These are phyloP conservation scores for Phytophthora constricta DNA, from an alignment of 352 stramenopile species.

Conservation along the genomic window DNA sequence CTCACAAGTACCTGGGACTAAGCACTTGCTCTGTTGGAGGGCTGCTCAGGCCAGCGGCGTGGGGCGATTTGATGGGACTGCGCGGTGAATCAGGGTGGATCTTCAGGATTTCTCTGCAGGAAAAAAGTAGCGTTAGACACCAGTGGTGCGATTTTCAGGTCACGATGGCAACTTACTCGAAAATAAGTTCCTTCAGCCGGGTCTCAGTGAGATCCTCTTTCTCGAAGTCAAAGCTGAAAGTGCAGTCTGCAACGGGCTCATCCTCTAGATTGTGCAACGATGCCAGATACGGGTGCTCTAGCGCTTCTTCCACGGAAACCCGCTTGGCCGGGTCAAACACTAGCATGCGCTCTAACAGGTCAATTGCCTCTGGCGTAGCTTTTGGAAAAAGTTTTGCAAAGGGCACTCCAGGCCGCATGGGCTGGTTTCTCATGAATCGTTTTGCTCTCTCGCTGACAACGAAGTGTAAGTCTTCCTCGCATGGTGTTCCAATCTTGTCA, in stretches of 20 bases:
- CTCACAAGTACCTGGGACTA: slow-evolving; percentile 51
- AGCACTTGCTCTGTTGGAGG: slow-evolving; percentile 49
- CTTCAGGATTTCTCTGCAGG: slow-evolving; percentile 73
- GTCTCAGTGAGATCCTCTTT: slow-evolving; percentile 86
- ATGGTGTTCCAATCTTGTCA: slow-evolving; percentile 90
- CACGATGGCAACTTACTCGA: slow-evolving; percentile 60
- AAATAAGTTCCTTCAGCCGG: slow-evolving; percentile 88
- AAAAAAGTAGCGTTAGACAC: background rate
- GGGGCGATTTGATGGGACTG: slow-evolving; percentile 26
- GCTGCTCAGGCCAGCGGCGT: slow-evolving; percentile 20
- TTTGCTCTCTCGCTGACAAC: slow-evolving; percentile 91
- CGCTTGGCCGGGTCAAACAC: slow-evolving; percentile 89
- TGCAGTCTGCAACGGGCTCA: slow-evolving; percentile 80
- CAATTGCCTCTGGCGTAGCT: slow-evolving; percentile 70
- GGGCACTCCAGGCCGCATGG: slow-evolving; percentile 69
- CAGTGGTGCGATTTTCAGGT: background rate
- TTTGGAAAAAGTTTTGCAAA: slow-evolving; percentile 80
- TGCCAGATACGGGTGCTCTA: slow-evolving; percentile 91
- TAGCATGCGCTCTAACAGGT: slow-evolving; percentile 89
- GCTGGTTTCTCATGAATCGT: slow-evolving; percentile 88
- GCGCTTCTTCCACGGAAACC: slow-evolving; percentile 93
- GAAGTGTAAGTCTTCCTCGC: slow-evolving; percentile 90
- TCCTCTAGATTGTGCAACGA: slow-evolving; percentile 94
- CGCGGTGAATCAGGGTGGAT: slow-evolving; percentile 64
- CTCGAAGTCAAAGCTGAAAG: slow-evolving; percentile 91